A percentile compares a stretch with the other conserved stretches of the same genome.
These are phyloP conservation scores for Francoa sonchifolia DNA, from an alignment of 441 rosid species.

Conservation along the genomic window DNA sequence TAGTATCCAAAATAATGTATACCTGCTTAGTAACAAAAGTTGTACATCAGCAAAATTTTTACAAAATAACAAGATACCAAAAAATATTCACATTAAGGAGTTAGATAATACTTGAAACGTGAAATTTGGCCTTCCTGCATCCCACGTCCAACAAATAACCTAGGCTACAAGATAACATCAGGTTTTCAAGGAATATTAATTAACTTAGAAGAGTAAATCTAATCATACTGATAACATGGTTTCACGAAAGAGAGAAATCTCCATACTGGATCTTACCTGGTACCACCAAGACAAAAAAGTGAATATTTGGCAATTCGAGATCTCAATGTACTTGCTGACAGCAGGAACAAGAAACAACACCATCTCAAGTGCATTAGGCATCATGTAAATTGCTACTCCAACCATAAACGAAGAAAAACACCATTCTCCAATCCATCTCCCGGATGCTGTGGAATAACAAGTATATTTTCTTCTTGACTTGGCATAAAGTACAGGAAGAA, in stretches of 20 bases:
- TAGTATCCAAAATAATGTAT: conserved; percentile 80
- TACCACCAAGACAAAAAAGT: conserved; percentile 66
- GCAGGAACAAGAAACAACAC: conserved; percentile 85
- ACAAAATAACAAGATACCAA: conserved; percentile 5
- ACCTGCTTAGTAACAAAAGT: conserved; percentile 31
- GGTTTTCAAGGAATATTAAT: conserved; percentile 5
- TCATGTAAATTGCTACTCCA: conserved; percentile 60
- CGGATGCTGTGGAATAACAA: conserved; percentile 53
- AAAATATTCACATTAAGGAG: conserved; percentile 14
- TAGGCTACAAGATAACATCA: conserved; percentile 47
- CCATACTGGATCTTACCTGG: conserved; percentile 38
- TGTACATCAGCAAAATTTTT: conserved; percentile 5
- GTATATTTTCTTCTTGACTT: conserved; percentile 69
- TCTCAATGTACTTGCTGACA: conserved; percentile 68
- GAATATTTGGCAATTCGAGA: conserved; percentile 55
- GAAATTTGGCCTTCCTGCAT: conserved; percentile 96
- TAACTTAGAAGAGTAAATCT: conserved; percentile 5
- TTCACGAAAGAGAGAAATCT: conserved; percentile 10
- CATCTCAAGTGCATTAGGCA: conserved; percentile 63
- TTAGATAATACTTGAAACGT: conserved; percentile 55
- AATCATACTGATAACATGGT: too few species aligned
- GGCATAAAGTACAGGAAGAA: conserved; percentile 72
- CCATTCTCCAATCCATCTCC: conserved; percentile 72
- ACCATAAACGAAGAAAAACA: conserved; percentile 88
- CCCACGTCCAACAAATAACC: conserved; percentile 83